A percentile compares a stretch with the other conserved stretches of the same genome.
Conservation (phyloP, 2,329 filamentous ascomycete genomes). For the Ascosphaera apis region DNA sequence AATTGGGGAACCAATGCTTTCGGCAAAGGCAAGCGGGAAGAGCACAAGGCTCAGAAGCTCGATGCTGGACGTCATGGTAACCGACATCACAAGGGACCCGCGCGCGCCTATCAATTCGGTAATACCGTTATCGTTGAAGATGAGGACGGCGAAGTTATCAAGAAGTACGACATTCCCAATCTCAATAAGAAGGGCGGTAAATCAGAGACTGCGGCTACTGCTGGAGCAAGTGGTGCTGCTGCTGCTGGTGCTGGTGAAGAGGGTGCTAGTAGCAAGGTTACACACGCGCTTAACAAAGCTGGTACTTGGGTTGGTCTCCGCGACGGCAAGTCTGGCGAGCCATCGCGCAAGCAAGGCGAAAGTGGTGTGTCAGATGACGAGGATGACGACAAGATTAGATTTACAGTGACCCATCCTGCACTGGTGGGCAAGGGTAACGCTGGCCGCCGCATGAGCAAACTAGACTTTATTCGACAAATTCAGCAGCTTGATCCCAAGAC, state of each 20-base stretch:
- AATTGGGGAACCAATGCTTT: conserved; percentile 17
- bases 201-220: conserved; percentile 9
- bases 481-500: conserved; percentile 35
- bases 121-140: conserved; percentile 51
- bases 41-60: conserved; percentile 5
- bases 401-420: conserved; percentile 30
- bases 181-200: too few relatives aligned
- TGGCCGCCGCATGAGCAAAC: conserved; percentile 38
- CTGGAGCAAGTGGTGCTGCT: conserved; percentile 6
- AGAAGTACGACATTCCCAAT: conserved; percentile 39
- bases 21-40: conserved; percentile 18
- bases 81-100: conserved; percentile 18
- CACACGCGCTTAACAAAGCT: too few relatives aligned
- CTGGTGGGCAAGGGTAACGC: conserved; percentile 20
- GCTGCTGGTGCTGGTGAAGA: conserved; percentile 7
- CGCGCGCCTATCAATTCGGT: conserved; percentile 43
- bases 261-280: too few relatives aligned
- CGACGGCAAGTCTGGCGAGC: conserved; percentile 12
- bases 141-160: conserved; percentile 44
- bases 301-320: conserved; percentile 34
- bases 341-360: conserved; percentile 7
- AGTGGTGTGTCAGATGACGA: conserved; percentile 14
- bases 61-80: too few relatives aligned
- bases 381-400: conserved; percentile 35
- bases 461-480: conserved; percentile 41